Base-by-base conservation (phyloP, 1,139 yeast species). In the Geotrichum reessii region DNA sequence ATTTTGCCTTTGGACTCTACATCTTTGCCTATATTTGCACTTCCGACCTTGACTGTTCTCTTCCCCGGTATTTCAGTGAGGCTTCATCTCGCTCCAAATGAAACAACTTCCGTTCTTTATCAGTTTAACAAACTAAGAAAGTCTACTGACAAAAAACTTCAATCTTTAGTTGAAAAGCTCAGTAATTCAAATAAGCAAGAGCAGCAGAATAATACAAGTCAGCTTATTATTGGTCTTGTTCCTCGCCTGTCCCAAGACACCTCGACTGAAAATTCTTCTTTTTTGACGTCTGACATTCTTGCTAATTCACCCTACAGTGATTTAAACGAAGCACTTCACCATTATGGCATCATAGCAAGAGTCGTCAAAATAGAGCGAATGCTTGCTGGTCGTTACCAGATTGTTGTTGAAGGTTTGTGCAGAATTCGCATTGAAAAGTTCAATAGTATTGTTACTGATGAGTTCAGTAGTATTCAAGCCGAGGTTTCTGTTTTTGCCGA, bases 401-500 rank as follows among this genome's bases (percentile, higher is more conserved):
- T 66, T 24, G 63, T 68, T 14, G 52, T 68, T 17, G 71, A 68
- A 56, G 72, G 72, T 14, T 47, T 65, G 28, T 61, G 66, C 24
- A 63, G 72, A 7, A 55, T 69, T 47, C 50, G 57, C 42, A 53
- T 67, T 42, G 57, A 47, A 19, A 40, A 54, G 44, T 47, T 57
- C 46, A 51, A 51, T 6, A 53, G 62, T n/a, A 46, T 31, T 7
- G 49, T 37, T 9, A 58, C 62, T 5, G 58, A 58, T 17, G 52
- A 56, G 25, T 47, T 53, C 19, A 65, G 62, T 8, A 50, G 55
- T 11, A 65, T 62, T 55, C 24, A 50, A 42, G 46, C 63, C 58
- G 48, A 54, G 44, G 51, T 57, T 52, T 53, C 57, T 11, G 61
- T 52, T 14, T 33, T 17, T 28, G 31, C 46, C 27, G 55, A 50